Base-by-base conservation (phyloP, 1,139 yeast genomes). In the Blastobotrys serpentis region DNA sequence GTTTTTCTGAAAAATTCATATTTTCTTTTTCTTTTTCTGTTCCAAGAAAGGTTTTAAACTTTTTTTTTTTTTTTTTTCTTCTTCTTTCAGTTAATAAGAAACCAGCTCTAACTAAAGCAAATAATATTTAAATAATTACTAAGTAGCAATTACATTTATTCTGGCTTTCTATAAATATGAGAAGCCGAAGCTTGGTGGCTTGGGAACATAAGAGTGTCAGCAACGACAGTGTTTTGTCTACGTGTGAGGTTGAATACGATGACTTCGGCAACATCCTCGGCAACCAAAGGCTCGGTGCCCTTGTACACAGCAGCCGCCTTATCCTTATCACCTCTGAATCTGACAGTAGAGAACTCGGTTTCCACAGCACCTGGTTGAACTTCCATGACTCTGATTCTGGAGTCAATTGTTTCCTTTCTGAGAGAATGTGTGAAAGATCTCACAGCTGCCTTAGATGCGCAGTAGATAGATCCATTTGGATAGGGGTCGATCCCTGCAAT, bases 291-390 rank as follows among this genome's bases (percentile, higher is more conserved):
- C 47, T 79, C 82, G 32, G 84, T 76, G 38, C 88, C 89, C 37
- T 74, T 74, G 63, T 87, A 88, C 19, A 85, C 89, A 14, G 77
- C 78, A 56, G 82, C 82, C 7, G 95, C 95, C 62, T 77, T 77
- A 4, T 69, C 71, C 43, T 70, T 62, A 64, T 87, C 94, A 51
- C 95, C 95, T 55, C 81, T 75, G 72, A 79, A 84, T 64, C 95
- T 76, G 29, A 85, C 86, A 30, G 80, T 37, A 5, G 92, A 83
- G 65, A 88, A 88, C 61, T 88, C 96, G 13, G 96, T 88, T 67
- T 86, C 88, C 19, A 87, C 95, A 42, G 84, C 82, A 60, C 96
- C 96, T 8, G 96, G 96, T 53, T 86, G 90, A 45, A 87, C 77
- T 65, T 86, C 94, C 58, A 88, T 78, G 47, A 87, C 89, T 62